These are phyloP conservation scores for Microbotryum saponariae DNA, from an alignment of 1,284 basidiomycete genomes.

Conservation along the genomic window DNA sequence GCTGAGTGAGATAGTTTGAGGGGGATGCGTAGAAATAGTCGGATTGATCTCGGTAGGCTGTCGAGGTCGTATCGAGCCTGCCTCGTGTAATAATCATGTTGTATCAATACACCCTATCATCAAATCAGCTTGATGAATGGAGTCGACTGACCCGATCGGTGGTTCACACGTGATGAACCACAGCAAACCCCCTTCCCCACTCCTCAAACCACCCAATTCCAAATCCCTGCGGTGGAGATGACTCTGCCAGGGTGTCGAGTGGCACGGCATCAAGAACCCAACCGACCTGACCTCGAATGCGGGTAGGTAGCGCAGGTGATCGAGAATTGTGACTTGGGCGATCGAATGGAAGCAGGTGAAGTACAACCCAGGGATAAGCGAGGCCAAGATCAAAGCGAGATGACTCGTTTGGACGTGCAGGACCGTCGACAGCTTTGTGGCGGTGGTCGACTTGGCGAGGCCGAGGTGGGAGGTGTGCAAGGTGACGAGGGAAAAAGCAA, in stretches of 20 bases:
- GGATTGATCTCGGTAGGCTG: slow-evolving; percentile 70
- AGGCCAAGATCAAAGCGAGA: slow-evolving; percentile 47
- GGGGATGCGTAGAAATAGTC: slow-evolving; percentile 75
- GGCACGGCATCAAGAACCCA: slow-evolving; percentile 90
- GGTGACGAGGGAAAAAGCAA: slow-evolving; percentile 58
- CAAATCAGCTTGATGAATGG: slow-evolving; percentile 1
- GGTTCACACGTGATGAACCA: slow-evolving; percentile 91
- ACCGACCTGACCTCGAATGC: slow-evolving; percentile 49
- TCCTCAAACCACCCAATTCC: slow-evolving; percentile 8
- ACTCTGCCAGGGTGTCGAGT: slow-evolving; percentile 92
- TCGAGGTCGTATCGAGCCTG: slow-evolving; percentile 49
- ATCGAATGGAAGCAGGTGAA: slow-evolving; percentile 60
- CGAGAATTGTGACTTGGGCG: slow-evolving; percentile 66
- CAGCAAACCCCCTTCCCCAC: slow-evolving; percentile 47
- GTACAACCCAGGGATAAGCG: slow-evolving; percentile 57
- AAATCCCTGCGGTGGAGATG: slow-evolving; percentile 68
- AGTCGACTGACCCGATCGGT: slow-evolving; percentile 57
- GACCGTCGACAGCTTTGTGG: not conserved
- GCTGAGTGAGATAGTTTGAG: slow-evolving; percentile 53
- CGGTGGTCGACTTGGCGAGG: not conserved
- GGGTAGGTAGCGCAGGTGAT: slow-evolving; percentile 36
- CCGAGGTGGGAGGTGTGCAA: not conserved
- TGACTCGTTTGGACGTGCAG: slow-evolving; percentile 41
- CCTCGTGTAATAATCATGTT: slow-evolving; percentile 15
- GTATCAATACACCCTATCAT: slow-evolving; percentile 13